phyloP scores from a whole-genome alignment of 2,329 filamentous ascomycete species.

The Penicillium glabrum region DNA sequence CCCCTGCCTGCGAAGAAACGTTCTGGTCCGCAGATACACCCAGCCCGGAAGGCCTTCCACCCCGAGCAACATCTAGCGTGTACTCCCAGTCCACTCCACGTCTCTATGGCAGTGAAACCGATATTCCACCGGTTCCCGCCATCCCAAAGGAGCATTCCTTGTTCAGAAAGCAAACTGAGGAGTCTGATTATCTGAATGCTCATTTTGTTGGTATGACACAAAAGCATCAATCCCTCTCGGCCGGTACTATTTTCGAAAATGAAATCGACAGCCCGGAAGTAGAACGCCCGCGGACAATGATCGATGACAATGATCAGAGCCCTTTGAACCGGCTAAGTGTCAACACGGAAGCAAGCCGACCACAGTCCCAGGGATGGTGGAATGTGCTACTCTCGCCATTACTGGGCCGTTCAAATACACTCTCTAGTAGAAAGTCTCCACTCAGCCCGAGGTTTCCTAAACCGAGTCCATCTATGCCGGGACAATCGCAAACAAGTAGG shows the following conservation, averaged over 20 bases:
- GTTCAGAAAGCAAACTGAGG: constrained; percentile 12
- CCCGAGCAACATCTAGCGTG: constrained; percentile 43
- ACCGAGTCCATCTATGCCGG: neutral
- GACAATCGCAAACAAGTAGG: neutral
- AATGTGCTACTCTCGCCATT: constrained; percentile 48
- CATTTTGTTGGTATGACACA: constrained; percentile 20
- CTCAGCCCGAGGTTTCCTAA: constrained; percentile 24
- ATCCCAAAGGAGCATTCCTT: constrained; percentile 36
- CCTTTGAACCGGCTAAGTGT: constrained; percentile 34
- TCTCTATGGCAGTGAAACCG: constrained; percentile 21
- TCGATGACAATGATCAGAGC: constrained; percentile 25
- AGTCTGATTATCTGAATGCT: constrained; percentile 12
- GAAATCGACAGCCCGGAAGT: constrained; percentile 16
- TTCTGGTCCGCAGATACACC: constrained; percentile 32
- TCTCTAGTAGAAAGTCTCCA: constrained; percentile 26
- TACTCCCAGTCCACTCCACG: constrained; percentile 44
- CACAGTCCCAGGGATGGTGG: constrained; percentile 52
- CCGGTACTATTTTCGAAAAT: constrained; percentile 40
- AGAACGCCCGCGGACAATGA: neutral
- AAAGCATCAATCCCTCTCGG: constrained; percentile 34
- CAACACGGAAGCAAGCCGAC: constrained; percentile 38
- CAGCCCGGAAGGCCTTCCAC: constrained; percentile 23
- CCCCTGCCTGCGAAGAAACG: constrained; percentile 42
- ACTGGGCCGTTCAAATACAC: constrained; percentile 17
- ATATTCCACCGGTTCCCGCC: constrained; percentile 42